Base-by-base conservation (phyloP, 257 asterid genomes). In the Schizonepeta tenuifolia region DNA sequence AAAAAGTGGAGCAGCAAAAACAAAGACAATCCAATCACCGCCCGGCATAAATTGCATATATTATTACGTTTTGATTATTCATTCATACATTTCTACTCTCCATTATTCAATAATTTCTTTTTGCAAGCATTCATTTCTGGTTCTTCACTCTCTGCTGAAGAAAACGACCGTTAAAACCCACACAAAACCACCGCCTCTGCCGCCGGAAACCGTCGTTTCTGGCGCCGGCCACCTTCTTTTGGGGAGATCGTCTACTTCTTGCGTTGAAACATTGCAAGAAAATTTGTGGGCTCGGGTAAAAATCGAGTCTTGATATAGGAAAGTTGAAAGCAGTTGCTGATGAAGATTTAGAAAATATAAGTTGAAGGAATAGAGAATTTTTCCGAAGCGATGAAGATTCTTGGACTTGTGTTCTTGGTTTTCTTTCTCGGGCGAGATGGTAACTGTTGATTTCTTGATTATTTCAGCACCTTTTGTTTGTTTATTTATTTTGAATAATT, bases 331-430 rank as follows among this genome's bases (percentile, higher is more conserved):
- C 11, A 57, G 82, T 67, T 69, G 79, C 65, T 84, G 77, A 74
- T 80, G 79, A 74, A 75, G 74, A n/a, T 35, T 57, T 54, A 9
- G 67, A 47, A 20, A 58, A 57, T 56, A 38, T 41, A n/a, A 20
- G 58, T 64, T 69, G 35, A 76, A 41, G 63, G 21, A 54, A 11
- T 9, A 46, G 36, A 41, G 69, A 58, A 41, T 59, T 68, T 51
- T 36, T 9, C 18, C 24, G 74, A 65, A 62, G 66, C 81, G 70
- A 88, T 88, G 96, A 82, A 69, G 90, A 49, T 75, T 74, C 67
- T 80, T 71, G 83, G 79, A 51, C 60, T 78, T 66, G 20, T 77
- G 59, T 33, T 83, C 53, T 65, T 73, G 63, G 64, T 75, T 79
- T 65, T 75, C 71, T 50, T 72, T 74, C 76, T 78, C 61, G 68